A percentile compares a stretch with the other conserved stretches of the same genome.
Conservation (phyloP, 2,329 filamentous ascomycete species). For the Aspergillus sp. region DNA sequence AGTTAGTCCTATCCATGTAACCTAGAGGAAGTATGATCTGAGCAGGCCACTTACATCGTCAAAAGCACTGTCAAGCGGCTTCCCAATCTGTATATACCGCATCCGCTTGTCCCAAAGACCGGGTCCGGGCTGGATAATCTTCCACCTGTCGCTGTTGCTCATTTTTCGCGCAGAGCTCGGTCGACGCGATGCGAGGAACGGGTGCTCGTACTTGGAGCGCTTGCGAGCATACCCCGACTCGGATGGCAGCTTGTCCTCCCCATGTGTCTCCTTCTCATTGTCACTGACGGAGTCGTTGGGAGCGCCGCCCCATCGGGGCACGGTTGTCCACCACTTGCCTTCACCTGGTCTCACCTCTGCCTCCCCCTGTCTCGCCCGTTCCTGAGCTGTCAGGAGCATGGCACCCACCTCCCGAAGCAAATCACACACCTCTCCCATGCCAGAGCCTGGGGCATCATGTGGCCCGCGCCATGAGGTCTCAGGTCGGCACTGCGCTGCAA, state of each 20-base stretch:
- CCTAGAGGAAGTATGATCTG: not conserved
- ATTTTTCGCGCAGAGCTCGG: slow-evolving; percentile 43
- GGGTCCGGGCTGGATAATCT: slow-evolving; percentile 51
- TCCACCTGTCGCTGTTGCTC: slow-evolving; percentile 55
- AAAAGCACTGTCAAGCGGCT: slow-evolving; percentile 47
- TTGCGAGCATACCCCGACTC: slow-evolving; percentile 40
- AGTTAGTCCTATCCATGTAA: slow-evolving; percentile 7
- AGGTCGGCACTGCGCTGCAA: slow-evolving; percentile 57
- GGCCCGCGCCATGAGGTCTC: slow-evolving; percentile 55
- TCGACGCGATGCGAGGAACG: slow-evolving; percentile 34
- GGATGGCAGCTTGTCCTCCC: slow-evolving; percentile 28
- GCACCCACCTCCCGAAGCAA: slow-evolving; percentile 59
- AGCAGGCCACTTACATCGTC: slow-evolving; percentile 53
- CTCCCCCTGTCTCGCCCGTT: slow-evolving; percentile 58
- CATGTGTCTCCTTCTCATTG: slow-evolving; percentile 27
- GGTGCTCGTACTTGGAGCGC: slow-evolving; percentile 39
- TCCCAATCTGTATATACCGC: slow-evolving; percentile 59
- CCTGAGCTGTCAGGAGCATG: slow-evolving; percentile 60
- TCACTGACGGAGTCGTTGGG: slow-evolving; percentile 37
- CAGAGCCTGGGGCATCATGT: slow-evolving; percentile 30
- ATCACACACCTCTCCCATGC: slow-evolving; percentile 51
- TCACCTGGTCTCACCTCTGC: slow-evolving; percentile 53
- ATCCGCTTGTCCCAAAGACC: slow-evolving; percentile 59
- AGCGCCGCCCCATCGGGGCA: slow-evolving; percentile 58
- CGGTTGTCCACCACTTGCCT: slow-evolving; percentile 62